Evolutionary conservation across 345 rosid genomes (phyloP).

Genomic region (Fremontodendron californicum): DNA sequence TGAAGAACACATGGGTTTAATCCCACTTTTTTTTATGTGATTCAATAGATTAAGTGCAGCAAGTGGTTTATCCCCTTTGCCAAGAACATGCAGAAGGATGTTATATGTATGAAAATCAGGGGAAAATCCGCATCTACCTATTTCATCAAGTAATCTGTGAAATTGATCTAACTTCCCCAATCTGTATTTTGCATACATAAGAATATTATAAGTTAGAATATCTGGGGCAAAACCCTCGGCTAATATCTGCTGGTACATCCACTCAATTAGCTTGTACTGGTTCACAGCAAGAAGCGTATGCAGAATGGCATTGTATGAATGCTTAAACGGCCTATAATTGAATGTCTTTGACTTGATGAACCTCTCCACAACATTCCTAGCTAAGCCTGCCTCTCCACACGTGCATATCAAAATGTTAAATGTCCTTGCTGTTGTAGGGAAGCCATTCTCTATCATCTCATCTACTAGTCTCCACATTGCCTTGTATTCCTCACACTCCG

Average conservation of each 20-base stretch:
- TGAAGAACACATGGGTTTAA: conserved; percentile 60
- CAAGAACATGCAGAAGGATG: conserved; percentile 76
- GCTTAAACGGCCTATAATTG: conserved; percentile 67
- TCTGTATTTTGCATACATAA: conserved; percentile 70
- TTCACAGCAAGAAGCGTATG: conserved; percentile 47
- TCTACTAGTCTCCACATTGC: conserved; percentile 91
- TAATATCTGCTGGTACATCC: conserved; percentile 79
- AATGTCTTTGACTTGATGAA: conserved; percentile 76
- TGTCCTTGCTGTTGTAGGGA: conserved; percentile 69
- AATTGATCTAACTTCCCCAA: conserved; percentile 67
- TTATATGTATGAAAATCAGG: conserved; percentile 83
- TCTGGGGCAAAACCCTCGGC: conserved; percentile 58
- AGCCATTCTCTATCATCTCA: conserved; percentile 76
- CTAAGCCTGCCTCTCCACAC: conserved; percentile 72
- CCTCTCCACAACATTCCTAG: conserved; percentile 64
- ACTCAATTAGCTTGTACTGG: conserved; percentile 76
- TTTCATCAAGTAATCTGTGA: conserved; percentile 68
- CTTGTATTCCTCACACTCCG: conserved; percentile 72
- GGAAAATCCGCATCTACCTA: conserved; percentile 53
- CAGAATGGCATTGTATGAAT: conserved; percentile 77
- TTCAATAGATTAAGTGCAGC: conserved; percentile 71
- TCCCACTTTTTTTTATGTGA: conserved; percentile 78
- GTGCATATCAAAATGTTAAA: conserved; percentile 80
- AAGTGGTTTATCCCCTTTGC: conserved; percentile 75
- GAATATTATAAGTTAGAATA: conserved; percentile 60